Base-by-base conservation (phyloP, 2,329 filamentous ascomycete species). In the Claviceps fusiformis region DNA sequence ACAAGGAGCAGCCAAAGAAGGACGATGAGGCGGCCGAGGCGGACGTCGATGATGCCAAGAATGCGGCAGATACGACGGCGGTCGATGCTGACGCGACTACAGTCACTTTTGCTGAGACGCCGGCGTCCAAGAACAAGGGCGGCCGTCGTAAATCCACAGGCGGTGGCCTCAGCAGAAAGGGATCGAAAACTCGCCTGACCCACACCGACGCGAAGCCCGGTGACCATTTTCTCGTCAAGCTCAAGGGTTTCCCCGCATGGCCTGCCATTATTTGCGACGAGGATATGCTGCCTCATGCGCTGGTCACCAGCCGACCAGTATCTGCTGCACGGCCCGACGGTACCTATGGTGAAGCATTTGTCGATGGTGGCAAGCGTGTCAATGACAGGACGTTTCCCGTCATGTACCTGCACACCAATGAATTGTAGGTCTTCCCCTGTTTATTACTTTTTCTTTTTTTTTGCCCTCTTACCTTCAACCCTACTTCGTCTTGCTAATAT, bases 211-310 rank as follows among this genome's bases (percentile, higher is more conserved):
- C 89, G 60, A 79, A 95, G 74, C 88, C 93, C 5, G 93, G 95
- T 62, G 86, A 97, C 64, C 87, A 91, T 71, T 97, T 87, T 72
- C 84, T 95, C 66, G 89, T 95, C 60, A 88, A 91, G 70, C 83
- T 98, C 70, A 95, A 95, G 77, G 93, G 92, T 57, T 95, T 89
- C 70, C 89, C 93, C 37, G 85, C 89, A 44, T 98, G 93, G 93
- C 93, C 93, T 17, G 86, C 89, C 54, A 87, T 98, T 66, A 83
- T 98, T 63, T 93, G 89, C 68, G 90, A 95, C 67, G 92, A 98
- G 70, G 84, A 86, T 59, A 97, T 98, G 85, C 82, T 98, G 24
- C 92, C 93, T 2, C 77, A 83, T 56, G 82, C 79, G 15, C 79
- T 98, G 29, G 72, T 95, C 54, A 86, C 79, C 64, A 81, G 80